Percentiles rank a stretch among this genome's conserved stretches.
phyloP scores from a whole-genome alignment of 371 early-diverging fungal species.

The Entomophthora muscae region DNA sequence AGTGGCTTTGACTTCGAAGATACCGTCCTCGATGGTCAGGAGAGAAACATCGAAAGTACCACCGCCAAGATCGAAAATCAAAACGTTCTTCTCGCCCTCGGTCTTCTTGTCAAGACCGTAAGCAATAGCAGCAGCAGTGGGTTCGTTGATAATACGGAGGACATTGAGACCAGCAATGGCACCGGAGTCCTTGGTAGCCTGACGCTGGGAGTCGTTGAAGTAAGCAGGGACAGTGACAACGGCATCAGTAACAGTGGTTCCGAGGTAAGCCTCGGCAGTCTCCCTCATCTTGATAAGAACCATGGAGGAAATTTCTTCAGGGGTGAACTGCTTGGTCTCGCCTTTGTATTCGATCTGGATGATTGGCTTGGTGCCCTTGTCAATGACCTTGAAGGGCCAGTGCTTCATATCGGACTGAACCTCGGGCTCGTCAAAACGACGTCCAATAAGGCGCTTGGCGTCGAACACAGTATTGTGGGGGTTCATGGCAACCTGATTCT shows the following conservation, averaged over 20 bases:
- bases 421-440: constrained; percentile 64
- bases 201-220: constrained; percentile 71
- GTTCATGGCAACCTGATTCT: constrained; percentile 61
- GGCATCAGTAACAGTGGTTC: constrained; percentile 71
- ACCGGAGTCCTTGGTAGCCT: constrained; percentile 68
- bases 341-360: constrained; percentile 77
- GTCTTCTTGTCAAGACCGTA: constrained; percentile 58
- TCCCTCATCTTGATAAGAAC: constrained; percentile 93
- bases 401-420: constrained; percentile 79
- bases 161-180: constrained; percentile 58
- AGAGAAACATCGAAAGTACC: constrained; percentile 92
- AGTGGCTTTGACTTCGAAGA: constrained; percentile 73
- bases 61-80: constrained; percentile 91
- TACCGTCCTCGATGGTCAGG: constrained; percentile 69
- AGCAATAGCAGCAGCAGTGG: constrained; percentile 89
- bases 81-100: constrained; percentile 46
- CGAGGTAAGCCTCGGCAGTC: constrained; percentile 90
- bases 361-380: constrained; percentile 59
- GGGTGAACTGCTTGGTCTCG: constrained; percentile 79
- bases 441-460: constrained; percentile 89
- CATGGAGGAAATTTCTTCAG: constrained; percentile 87
- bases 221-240: constrained; percentile 97
- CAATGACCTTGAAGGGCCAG: constrained; percentile 77
- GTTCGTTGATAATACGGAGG: constrained; percentile 79
- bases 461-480: constrained; percentile 84